Percentiles rank a stretch among this genome's conserved stretches.
phyloP scores from a whole-genome alignment of 2,329 filamentous ascomycete genomes.

The Furcasterigmium furcatum region DNA sequence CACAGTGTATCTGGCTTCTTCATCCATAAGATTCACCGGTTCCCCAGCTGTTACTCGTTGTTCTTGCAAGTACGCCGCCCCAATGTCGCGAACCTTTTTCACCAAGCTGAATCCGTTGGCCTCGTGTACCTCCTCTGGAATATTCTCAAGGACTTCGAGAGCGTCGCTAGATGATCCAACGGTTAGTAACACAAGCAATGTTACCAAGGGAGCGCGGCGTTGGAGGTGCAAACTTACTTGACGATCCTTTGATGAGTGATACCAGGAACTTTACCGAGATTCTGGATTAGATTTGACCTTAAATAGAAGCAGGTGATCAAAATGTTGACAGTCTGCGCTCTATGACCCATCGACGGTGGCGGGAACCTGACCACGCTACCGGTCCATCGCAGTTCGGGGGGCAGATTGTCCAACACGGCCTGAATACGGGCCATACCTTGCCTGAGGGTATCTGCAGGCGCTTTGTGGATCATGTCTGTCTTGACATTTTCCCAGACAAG shows the following conservation, averaged over 20 bases:
- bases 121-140: conserved; percentile 26
- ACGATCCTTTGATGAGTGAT: conserved; percentile 25
- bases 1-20: neutral
- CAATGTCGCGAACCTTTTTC: conserved; percentile 32
- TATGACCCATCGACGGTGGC: conserved; percentile 24
- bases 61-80: conserved; percentile 27
- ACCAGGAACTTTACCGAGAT: conserved; percentile 15
- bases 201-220: too few species aligned
- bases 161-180: too few species aligned
- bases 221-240: too few species aligned
- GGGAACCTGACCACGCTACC: conserved; percentile 26
- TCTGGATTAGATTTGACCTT: conserved; percentile 30
- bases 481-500: conserved; percentile 19
- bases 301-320: conserved; percentile 32
- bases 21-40: neutral
- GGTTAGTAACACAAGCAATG: too few species aligned
- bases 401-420: conserved; percentile 23
- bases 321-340: conserved; percentile 31
- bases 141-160: conserved; percentile 28
- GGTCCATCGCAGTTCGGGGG: conserved; percentile 28
- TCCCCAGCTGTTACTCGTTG: conserved; percentile 1
- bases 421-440: conserved; percentile 18
- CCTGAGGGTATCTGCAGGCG: conserved; percentile 7
- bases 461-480: conserved; percentile 17
- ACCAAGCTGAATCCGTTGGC: conserved; percentile 26